Conservation (phyloP, 2,329 filamentous ascomycete genomes). For the Sporothrix schenckii region DNA sequence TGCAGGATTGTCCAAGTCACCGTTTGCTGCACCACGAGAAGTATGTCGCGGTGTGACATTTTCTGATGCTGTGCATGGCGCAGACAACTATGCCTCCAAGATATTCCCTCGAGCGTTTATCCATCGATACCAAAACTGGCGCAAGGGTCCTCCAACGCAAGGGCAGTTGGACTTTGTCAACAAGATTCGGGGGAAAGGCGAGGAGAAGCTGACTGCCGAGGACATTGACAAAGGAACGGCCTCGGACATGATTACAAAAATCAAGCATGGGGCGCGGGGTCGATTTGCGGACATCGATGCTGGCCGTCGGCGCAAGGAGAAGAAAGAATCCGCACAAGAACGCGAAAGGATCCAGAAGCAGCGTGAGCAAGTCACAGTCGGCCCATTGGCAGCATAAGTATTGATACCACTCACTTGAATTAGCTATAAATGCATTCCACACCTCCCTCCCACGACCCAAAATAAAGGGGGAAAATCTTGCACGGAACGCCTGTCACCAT, state of each 20-base stretch:
- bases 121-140: slow-evolving; percentile 68
- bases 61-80: slow-evolving; percentile 75
- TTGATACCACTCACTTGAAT: not conserved
- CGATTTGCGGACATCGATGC: slow-evolving; percentile 59
- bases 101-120: slow-evolving; percentile 71
- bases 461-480: not conserved
- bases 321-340: slow-evolving; percentile 45
- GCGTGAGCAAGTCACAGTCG: slow-evolving; percentile 59
- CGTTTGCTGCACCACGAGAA: slow-evolving; percentile 69
- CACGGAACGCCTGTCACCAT: not conserved
- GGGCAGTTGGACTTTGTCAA: slow-evolving; percentile 72
- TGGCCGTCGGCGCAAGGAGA: slow-evolving; percentile 55
- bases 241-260: slow-evolving; percentile 87
- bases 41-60: slow-evolving; percentile 70
- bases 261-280: slow-evolving; percentile 78
- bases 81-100: slow-evolving; percentile 75
- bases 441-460: not conserved
- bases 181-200: slow-evolving; percentile 57
- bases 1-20: slow-evolving; percentile 50
- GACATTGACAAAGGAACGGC: slow-evolving; percentile 79
- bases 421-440: slow-evolving; percentile 1
- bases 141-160: slow-evolving; percentile 64
- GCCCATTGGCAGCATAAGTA: slow-evolving; percentile 48
- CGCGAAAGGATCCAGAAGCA: slow-evolving; percentile 46
- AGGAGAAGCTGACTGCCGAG: slow-evolving; percentile 56